phyloP scores from a whole-genome alignment of 163 green algal genomes.

The Trebouxiophyceae sp. region DNA sequence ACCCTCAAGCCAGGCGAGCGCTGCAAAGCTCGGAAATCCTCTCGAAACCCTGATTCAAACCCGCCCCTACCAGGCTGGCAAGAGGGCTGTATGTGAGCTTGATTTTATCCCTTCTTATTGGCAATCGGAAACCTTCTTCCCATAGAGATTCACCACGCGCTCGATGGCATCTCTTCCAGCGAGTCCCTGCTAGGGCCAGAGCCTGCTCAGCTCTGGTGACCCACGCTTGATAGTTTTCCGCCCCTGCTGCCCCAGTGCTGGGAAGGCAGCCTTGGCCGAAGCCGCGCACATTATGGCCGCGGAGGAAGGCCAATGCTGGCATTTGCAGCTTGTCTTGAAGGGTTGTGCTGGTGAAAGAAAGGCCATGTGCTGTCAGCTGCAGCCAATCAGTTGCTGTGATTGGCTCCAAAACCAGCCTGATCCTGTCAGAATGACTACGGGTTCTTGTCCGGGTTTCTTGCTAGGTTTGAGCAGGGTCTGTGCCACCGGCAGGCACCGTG shows the following conservation, averaged over 20 bases:
- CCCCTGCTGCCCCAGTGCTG: too few relatives aligned
- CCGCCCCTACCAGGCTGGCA: neutral
- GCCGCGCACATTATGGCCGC: too few relatives aligned
- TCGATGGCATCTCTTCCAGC: neutral
- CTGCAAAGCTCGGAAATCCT: too few relatives aligned
- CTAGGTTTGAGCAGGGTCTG: neutral
- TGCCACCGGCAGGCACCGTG: neutral
- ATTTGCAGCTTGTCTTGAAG: neutral
- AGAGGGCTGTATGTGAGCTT: too few relatives aligned
- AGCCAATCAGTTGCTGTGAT: too few relatives aligned
- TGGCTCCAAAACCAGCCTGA: too few relatives aligned
- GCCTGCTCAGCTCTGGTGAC: too few relatives aligned
- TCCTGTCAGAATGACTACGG: neutral
- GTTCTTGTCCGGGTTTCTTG: neutral
- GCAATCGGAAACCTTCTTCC: neutral
- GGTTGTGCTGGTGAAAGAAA: neutral
- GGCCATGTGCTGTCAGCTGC: neutral
- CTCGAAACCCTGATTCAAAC: too few relatives aligned
- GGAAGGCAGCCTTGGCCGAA: too few relatives aligned
- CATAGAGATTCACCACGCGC: neutral
- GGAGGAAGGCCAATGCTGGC: neutral
- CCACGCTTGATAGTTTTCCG: too few relatives aligned
- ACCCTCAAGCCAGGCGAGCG: conserved; percentile 23
- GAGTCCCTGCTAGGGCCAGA: neutral
- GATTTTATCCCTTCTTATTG: neutral